Base-by-base conservation (phyloP, 768 basidiomycete species). In the Leucosporidium scottii region DNA sequence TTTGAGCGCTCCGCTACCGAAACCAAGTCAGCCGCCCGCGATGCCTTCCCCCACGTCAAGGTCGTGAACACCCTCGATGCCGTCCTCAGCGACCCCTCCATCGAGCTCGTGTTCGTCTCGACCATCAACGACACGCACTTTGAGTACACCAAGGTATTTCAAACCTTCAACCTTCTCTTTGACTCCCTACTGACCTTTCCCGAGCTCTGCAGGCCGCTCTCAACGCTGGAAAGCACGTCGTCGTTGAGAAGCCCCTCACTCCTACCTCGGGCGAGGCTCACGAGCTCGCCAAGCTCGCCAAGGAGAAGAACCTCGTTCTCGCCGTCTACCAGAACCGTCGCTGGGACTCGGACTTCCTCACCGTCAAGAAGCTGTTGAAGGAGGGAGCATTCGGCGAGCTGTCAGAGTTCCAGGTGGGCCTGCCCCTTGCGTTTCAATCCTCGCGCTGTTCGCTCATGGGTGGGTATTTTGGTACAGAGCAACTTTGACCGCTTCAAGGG, bases 191-290 rank as follows among this genome's bases (percentile, higher is more conserved):
- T 50, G 50, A 36, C 66, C 87, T 9, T 5, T 47, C 23, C 30
- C 34, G 12, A 44, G 8, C 15, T n/a, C 18, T 17, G 23, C 23
- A 9, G 53, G 25, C 27, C 7, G 28, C n/a, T n/a, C 59, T 64
- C 54, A 44, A 56, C 30, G 62, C 57, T 4, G 71, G 71, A 34
- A 72, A 72, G 62, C 71, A 72, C 44, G 89, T 88, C 23, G 84
- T 90, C 50, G 86, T 90, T 48, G 89, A 90, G 75, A 91, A 91
- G 75, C 89, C 89, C 6, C 82, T 89, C 23, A 85, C 87, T 4
- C 81, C 87, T 4, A 86, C 84, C 2, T 79, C 78, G 1, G 77
- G 78, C 21, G 82, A 90, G 74, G 87, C 87, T 6, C 78, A 76
- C 61, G 85, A 86, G 68, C 84, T 91, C 34, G 83, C 82, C 20